A percentile compares a stretch with the other conserved stretches of the same genome.
Conservation (phyloP, 1,139 yeast genomes). For the Suhomyces bokatorum region DNA sequence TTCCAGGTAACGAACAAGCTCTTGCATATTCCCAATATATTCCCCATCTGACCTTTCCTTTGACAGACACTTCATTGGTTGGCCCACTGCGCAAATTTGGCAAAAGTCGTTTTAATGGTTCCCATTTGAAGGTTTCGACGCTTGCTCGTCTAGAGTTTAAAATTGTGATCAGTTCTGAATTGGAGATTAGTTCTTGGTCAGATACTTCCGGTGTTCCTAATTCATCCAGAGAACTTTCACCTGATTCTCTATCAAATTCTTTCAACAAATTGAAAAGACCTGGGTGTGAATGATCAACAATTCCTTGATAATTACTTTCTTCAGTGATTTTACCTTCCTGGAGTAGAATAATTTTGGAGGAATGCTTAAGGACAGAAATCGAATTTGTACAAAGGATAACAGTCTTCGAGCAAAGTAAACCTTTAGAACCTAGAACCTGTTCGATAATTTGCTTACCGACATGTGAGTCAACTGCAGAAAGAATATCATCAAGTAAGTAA, state of each 20-base stretch:
- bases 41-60: constrained; percentile 29
- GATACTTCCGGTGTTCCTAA: too few relatives aligned
- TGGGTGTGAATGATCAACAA: constrained; percentile 22
- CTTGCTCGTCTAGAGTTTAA: constrained; percentile 25
- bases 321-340: constrained; percentile 32
- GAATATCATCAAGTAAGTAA: constrained; percentile 83
- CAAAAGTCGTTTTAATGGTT: constrained; percentile 28
- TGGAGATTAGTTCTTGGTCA: not conserved
- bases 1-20: constrained; percentile 28
- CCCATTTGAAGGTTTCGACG: constrained; percentile 35
- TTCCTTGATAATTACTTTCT: constrained; percentile 17
- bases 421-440: constrained; percentile 30
- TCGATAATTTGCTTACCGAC: constrained; percentile 60
- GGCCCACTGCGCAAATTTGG: constrained; percentile 28
- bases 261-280: constrained; percentile 26
- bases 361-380: constrained; percentile 34
- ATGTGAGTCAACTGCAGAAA: constrained; percentile 94
- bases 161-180: not conserved
- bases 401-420: constrained; percentile 35
- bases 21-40: constrained; percentile 26
- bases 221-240: not conserved
- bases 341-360: constrained; percentile 31
- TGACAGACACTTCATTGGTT: constrained; percentile 27
- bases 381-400: constrained; percentile 41
- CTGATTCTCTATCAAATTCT: constrained; percentile 23